phyloP scores from a whole-genome alignment of 2,329 filamentous ascomycete species.

The Graphilbum fragrans region DNA sequence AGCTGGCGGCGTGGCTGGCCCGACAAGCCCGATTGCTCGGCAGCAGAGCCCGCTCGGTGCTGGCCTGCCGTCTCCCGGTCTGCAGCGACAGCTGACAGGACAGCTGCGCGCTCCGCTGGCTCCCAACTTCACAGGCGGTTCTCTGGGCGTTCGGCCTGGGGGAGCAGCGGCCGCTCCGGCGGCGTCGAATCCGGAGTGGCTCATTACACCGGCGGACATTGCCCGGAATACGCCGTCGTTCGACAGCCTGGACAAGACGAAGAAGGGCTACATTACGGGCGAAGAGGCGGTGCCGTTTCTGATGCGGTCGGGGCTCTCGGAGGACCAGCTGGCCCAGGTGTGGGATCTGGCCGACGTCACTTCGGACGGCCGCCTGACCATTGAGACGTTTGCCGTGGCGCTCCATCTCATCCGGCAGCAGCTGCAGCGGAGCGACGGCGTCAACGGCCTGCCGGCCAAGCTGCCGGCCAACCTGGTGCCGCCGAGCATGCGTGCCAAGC shows the following conservation, averaged over 20 bases:
- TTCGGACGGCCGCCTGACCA: constrained; percentile 71
- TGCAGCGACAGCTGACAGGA: constrained; percentile 76
- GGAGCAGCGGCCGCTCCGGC: constrained; percentile 6
- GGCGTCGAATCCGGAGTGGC: constrained; percentile 49
- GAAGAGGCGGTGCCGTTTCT: constrained; percentile 93
- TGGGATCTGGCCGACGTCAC: constrained; percentile 96
- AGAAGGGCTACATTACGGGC: constrained; percentile 75
- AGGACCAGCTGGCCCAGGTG: constrained; percentile 83
- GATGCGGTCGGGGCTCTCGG: constrained; percentile 78
- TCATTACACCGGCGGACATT: constrained; percentile 75
- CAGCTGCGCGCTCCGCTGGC: constrained; percentile 29
- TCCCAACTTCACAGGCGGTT: constrained; percentile 24
- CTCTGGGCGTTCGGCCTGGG: background rate
- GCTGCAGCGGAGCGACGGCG: constrained; percentile 54
- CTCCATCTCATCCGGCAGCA: constrained; percentile 96
- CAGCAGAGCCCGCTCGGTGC: constrained; percentile 34
- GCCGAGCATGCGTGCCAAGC: constrained; percentile 64
- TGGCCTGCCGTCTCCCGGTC: constrained; percentile 30
- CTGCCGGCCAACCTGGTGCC: constrained; percentile 75
- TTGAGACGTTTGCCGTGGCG: constrained; percentile 90
- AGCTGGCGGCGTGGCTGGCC: constrained; percentile 12
- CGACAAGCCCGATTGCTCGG: constrained; percentile 20
- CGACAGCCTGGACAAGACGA: constrained; percentile 66
- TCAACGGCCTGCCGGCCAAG: constrained; percentile 54
- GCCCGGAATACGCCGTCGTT: constrained; percentile 80